Base-by-base conservation (phyloP, 1,284 basidiomycete species). In the Neonothopanus nambi region DNA sequence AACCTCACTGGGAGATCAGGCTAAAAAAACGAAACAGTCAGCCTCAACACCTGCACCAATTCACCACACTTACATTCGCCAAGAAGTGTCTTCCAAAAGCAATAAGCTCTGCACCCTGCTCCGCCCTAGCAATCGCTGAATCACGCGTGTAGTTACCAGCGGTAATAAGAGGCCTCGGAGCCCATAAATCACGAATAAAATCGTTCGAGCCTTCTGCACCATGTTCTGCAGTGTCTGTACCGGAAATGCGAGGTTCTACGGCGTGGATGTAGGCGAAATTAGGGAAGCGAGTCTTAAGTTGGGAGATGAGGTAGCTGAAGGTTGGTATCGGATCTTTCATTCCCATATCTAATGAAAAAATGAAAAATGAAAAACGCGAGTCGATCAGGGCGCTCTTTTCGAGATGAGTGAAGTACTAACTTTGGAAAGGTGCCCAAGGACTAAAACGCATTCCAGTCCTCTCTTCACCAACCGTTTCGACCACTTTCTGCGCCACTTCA, bases 1-100 rank as follows among this genome's bases (percentile, higher is more conserved):
- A 77, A 57, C 24, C 81, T 70, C n/a, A 65, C 54, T 0, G 76
- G 75, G 1, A 85, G 67, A 61, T 84, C 82, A 1, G 82, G 83
- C 70, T 75, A 63, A 18, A 35, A 28, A n/a, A 26, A 33, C 23
- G n/a, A 18, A 48, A 39, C 21, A n/a, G n/a, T n/a, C n/a, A n/a
- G n/a, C n/a, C n/a, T n/a, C n/a, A n/a, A n/a, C n/a, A n/a, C n/a
- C n/a, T n/a, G n/a, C n/a, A n/a, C n/a, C n/a, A n/a, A n/a, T n/a
- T n/a, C n/a, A n/a, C n/a, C n/a, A n/a, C 15, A 48, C 52, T 21
- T 40, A 54, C 52, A n/a, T 54, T 54, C 9, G 52, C 46, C 15
- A 54, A 5, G 23, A 54, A 54, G 7, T 8, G 30, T 12, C 47
- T 41, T 11, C 52, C 52, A 44, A 54, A 54, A 5, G 52, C 52